A percentile compares a stretch with the other conserved stretches of the same genome.
These are phyloP conservation scores for Cryphonectria nitschkei DNA, from an alignment of 2,329 filamentous ascomycete genomes.

Conservation along the genomic window DNA sequence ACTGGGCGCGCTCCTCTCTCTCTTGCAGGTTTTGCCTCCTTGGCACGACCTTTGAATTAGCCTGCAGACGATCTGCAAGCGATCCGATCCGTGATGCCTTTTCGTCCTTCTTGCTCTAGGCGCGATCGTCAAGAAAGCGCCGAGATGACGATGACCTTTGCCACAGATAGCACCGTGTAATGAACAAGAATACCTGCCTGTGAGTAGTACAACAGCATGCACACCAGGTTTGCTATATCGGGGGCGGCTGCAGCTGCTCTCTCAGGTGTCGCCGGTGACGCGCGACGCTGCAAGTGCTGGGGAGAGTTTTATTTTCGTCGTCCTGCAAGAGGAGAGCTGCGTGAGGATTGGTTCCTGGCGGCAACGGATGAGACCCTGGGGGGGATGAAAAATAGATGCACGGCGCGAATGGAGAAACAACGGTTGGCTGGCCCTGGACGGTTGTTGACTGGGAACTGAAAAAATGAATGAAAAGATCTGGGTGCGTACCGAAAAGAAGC, in stretches of 20 bases:
- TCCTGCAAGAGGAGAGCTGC: neutral
- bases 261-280: neutral
- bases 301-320: neutral
- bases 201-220: neutral
- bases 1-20: conserved; percentile 25
- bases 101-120: conserved; percentile 4
- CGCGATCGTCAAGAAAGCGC: neutral
- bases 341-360: conserved; percentile 1
- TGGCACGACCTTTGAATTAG: neutral
- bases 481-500: neutral
- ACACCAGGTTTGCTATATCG: neutral
- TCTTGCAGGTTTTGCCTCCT: conserved; percentile 16
- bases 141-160: neutral
- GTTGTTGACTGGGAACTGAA: neutral
- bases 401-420: neutral
- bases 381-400: neutral
- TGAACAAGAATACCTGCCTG: neutral
- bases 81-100: conserved; percentile 4
- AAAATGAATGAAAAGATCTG: neutral
- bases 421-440: neutral
- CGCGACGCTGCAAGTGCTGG: neutral
- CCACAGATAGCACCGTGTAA: conserved; percentile 7
- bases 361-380: neutral
- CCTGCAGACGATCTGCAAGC: neutral
- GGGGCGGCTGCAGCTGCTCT: neutral